Conservation (phyloP, 139 green algal species). For the Auxenochlorella pyrenoidosa region DNA sequence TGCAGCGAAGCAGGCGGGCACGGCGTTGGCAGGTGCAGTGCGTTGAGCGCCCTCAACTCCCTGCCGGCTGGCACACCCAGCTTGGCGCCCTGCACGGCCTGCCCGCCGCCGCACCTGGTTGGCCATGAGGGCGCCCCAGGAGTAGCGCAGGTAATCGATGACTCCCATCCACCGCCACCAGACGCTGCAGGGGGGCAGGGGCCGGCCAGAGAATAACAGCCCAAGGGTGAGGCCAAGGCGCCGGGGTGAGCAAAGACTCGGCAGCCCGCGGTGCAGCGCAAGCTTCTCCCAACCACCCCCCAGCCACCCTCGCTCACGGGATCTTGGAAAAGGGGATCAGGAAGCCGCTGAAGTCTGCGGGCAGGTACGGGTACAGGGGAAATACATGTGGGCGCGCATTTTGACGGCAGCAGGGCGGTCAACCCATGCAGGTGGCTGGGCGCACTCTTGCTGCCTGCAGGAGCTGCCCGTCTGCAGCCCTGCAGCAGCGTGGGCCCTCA, state of each 20-base stretch:
- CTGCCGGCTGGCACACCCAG: too few species aligned
- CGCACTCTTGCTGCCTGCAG: background rate
- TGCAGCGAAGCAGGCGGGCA: too few species aligned
- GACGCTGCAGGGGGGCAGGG: background rate
- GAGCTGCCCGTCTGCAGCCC: background rate
- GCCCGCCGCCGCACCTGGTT: slow-evolving; percentile 53
- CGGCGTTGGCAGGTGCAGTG: too few species aligned
- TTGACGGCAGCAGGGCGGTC: too few species aligned
- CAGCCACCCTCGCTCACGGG: background rate
- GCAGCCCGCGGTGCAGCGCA: too few species aligned
- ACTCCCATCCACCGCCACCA: background rate
- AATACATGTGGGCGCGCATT: background rate
- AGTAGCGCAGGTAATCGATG: slow-evolving; percentile 27
- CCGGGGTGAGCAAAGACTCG: too few species aligned
- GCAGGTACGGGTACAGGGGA: background rate
- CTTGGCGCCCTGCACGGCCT: too few species aligned
- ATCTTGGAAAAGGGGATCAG: slow-evolving; percentile 48
- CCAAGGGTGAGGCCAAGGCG: too few species aligned
- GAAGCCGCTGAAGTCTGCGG: slow-evolving; percentile 35
- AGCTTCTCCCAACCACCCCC: too few species aligned
- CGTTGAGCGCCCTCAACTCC: too few species aligned
- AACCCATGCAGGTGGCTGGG: too few species aligned
- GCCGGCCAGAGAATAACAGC: too few species aligned
- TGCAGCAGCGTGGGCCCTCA: background rate
- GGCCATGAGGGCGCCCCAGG: slow-evolving; percentile 41